Evolutionary conservation across 305 asterid genomes (phyloP).

Genomic region (Petunia hybrid): DNA sequence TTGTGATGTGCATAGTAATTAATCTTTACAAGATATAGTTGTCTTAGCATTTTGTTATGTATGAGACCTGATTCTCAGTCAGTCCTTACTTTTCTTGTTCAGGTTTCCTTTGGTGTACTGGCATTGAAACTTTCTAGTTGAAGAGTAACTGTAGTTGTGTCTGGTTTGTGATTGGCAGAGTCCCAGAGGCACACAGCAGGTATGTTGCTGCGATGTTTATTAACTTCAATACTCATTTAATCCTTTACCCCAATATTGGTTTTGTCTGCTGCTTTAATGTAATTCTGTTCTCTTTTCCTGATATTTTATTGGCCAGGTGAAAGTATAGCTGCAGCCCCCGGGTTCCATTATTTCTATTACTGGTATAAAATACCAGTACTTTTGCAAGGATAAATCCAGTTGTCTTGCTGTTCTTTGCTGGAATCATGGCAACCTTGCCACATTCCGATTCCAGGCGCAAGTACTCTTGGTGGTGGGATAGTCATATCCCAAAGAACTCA

Average conservation of each 20-base stretch:
- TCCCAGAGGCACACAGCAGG: neutral
- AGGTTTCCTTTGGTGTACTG: constrained; percentile 8
- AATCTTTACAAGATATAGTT: neutral
- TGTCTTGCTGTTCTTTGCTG: constrained; percentile 55
- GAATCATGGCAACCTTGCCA: constrained; percentile 66
- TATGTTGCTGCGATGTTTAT: neutral
- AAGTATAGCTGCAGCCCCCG: constrained; percentile 38
- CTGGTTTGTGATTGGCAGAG: constrained; percentile 5
- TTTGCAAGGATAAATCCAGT: constrained; percentile 54
- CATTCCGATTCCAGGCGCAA: constrained; percentile 70
- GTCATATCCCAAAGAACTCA: constrained; percentile 97
- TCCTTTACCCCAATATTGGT: neutral
- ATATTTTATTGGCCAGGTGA: constrained; percentile 23
- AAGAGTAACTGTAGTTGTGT: constrained; percentile 23
- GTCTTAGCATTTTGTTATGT: neutral
- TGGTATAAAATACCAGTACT: constrained; percentile 44
- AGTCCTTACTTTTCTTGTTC: neutral
- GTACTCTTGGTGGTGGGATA: constrained; percentile 99
- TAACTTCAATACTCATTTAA: neutral
- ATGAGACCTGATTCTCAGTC: neutral
- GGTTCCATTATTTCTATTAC: constrained; percentile 41
- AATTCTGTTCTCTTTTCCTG: constrained; percentile 19
- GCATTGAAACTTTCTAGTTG: constrained; percentile 14
- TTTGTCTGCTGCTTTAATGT: neutral
- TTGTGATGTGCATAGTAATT: neutral